Evolutionary conservation across 331 rosid genomes (phyloP), one percentile per base, ranked within the genome.

Genomic region (Spiraea crenata): DNA sequence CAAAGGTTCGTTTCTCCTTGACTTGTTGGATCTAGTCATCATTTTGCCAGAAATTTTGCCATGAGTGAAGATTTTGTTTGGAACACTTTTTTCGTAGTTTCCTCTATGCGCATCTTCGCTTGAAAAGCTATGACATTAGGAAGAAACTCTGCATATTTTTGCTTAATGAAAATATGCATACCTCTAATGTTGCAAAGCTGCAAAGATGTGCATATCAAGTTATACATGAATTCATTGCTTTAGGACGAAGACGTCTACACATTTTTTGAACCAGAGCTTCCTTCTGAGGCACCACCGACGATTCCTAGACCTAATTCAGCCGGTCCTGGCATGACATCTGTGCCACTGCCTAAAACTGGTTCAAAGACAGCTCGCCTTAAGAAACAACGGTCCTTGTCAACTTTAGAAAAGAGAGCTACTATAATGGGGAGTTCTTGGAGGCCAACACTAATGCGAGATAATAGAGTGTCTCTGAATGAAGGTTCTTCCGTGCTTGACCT

Each of bases 401-500:
- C 81, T 56, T 46, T 88, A 65, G 98, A 90, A 50, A 88, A 54
- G 87, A 80, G 77, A 79, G 77, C 81, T 42, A 72, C 69, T 14
- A 77, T 74, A 64, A 50, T 49, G 46, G 74, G 69, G 38, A 70
- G 63, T 39, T 70, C 80, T n/a, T 81, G 84, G 87, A 83, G 59
- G 79, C 82, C 88, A 37, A 47, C 77, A 44, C 56, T 69, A 55
- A 69, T 64, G 72, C 74, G 73, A 10, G 96, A 88, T 65, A 86
- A 74, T 25, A 25, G 31, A 84, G 62, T 69, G 66, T 71, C 96
- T 39, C 55, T 80, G 52, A 69, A 80, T 7, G 97, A 93, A 77
- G 98, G 98, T 17, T 90, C 97, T 60, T 93, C 98, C 0, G 97
- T 93, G 72, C 88, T 93, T 48, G 99, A 93, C 80, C 97, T 93